These are phyloP conservation scores for Zarea fungicola DNA, from an alignment of 2,329 filamentous ascomycete genomes.

Conservation along the genomic window DNA sequence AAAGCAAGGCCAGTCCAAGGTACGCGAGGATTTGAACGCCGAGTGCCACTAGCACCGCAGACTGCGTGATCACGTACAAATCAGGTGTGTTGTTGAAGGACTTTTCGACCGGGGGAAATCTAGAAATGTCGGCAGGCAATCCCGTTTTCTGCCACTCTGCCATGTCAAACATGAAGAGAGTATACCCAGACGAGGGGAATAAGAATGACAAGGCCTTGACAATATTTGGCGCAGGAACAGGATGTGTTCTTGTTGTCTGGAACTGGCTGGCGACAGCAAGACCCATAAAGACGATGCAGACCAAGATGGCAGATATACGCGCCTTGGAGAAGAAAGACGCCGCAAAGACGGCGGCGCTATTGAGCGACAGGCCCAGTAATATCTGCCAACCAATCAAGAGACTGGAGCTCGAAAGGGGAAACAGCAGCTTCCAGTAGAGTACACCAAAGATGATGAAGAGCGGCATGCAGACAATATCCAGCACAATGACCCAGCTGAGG, in stretches of 20 bases:
- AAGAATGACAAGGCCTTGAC: conserved; percentile 15
- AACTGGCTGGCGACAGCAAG: conserved; percentile 18
- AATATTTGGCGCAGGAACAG: not conserved
- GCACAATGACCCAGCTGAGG: conserved; percentile 22
- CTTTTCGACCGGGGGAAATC: conserved; percentile 9
- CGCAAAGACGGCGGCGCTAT: conserved; percentile 58
- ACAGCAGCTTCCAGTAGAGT: conserved; percentile 41
- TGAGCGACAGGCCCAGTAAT: conserved; percentile 47
- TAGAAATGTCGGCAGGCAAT: conserved; percentile 8
- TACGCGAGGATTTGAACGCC: conserved; percentile 29
- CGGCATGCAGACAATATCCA: conserved; percentile 27
- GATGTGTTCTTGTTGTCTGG: not conserved
- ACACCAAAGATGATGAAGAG: conserved; percentile 35
- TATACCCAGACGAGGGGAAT: conserved; percentile 21
- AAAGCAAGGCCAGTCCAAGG: conserved; percentile 25
- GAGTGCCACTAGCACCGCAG: conserved; percentile 27
- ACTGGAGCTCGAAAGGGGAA: not conserved
- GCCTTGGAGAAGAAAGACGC: conserved; percentile 33
- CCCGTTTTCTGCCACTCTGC: conserved; percentile 17
- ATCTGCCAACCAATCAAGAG: conserved; percentile 39
- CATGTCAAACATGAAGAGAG: conserved; percentile 22
- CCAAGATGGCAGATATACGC: conserved; percentile 26
- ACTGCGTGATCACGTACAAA: conserved; percentile 21
- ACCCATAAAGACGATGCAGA: conserved; percentile 24
- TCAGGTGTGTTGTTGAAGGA: conserved; percentile 16